These are phyloP conservation scores for Sporodiniella umbellata DNA, from an alignment of 371 early-diverging fungal species.

Conservation along the genomic window DNA sequence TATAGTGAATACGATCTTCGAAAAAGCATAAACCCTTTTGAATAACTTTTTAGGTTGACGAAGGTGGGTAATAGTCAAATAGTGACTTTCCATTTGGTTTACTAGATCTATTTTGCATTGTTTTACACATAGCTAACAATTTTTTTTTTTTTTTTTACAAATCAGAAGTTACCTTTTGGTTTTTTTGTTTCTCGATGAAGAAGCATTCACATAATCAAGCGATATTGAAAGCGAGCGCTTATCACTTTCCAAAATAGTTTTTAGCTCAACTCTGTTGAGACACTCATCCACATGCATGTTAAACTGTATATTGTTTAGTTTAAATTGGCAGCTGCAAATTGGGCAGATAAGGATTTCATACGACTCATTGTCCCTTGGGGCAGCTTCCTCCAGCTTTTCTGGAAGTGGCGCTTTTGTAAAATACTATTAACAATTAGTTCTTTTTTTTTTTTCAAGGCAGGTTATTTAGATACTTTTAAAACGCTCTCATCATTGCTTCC, in stretches of 20 bases:
- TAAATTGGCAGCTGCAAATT: constrained; percentile 29
- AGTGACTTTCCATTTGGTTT: constrained; percentile 12
- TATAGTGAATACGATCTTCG: too few relatives aligned
- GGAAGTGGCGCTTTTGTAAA: constrained; percentile 8
- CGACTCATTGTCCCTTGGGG: background rate
- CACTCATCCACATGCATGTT: constrained; percentile 45
- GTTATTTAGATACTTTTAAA: constrained; percentile 26
- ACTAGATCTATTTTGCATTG: background rate
- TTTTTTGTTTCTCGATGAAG: background rate
- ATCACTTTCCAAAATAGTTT: constrained; percentile 16
- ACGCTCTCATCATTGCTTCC: constrained; percentile 27
- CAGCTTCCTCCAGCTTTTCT: background rate
- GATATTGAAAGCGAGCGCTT: background rate
- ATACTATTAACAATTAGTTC: constrained; percentile 8
- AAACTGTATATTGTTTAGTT: constrained; percentile 25
- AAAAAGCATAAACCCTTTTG: too few relatives aligned
- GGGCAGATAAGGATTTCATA: constrained; percentile 22
- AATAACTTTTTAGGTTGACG: background rate
- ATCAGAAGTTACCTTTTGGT: constrained; percentile 11
- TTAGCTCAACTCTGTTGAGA: constrained; percentile 31
- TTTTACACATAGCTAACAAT: background rate
- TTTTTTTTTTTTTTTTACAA: too few relatives aligned
- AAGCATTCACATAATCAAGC: background rate
- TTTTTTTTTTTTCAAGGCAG: background rate
- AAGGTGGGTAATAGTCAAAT: constrained; percentile 14